Base-by-base conservation (phyloP, 495 filamentous ascomycete genomes). In the Physcia stellaris region DNA sequence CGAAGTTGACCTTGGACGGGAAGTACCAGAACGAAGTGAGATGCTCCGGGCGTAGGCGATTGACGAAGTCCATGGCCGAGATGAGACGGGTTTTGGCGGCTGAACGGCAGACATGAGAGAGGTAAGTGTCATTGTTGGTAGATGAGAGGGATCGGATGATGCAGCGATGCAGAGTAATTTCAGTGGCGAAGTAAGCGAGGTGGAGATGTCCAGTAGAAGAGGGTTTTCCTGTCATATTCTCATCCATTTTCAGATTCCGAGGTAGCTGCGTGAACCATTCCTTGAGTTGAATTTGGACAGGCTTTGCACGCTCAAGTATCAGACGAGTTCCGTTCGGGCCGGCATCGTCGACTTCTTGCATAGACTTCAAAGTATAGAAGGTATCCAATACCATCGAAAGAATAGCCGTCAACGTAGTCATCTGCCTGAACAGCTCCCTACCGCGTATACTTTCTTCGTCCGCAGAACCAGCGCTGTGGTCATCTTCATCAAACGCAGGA, bases 41-140 rank as follows among this genome's bases (percentile, higher is more conserved):
- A 39, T 70, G 67, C 0, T 55, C 56, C 1, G 66, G 66, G 6
- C 65, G 67, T 7, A 75, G 61, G 26, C 66, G 64, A 48, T 75
- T 74, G 30, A 74, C 62, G 40, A 75, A 73, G 35, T 70, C 64
- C 63, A 74, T 69, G 21, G 71, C 67, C 16, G 64, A 68, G 40
- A 71, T 69, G 11, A 78, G 57, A 1, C 68, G 63, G 1, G 68
- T 69, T 46, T 74, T 72, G 5, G 73, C 71, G 16, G 90, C 90
- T 18, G 80, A 86, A 37, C 90, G 90, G 60, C 87, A 95, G 52
- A 96, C 94, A 62, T 94, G 86, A 13, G 86, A 72, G 32, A 94
- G 75, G 55, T 68, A 67, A 9, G 60, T 56, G 46, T 71, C 67
- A 16, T 60, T 56, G 32, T 63, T 56, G 15, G 58, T 53, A 2